A percentile compares a stretch with the other conserved stretches of the same genome.
These are phyloP conservation scores for Dimargaris cristalligena DNA, from an alignment of 192 early-diverging fungal genomes.

Conservation along the genomic window DNA sequence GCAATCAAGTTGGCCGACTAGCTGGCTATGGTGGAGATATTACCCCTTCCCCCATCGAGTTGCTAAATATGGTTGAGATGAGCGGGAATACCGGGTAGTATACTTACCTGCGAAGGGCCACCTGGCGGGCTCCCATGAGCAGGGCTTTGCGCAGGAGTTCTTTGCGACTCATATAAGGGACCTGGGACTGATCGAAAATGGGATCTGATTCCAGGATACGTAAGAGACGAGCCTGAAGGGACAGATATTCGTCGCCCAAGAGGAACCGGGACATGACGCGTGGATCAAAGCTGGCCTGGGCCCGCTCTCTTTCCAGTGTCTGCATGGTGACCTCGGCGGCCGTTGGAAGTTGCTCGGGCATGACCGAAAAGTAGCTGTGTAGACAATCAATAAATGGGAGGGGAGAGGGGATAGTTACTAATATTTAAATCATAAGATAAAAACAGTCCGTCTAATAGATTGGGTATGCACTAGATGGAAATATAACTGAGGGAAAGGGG, in stretches of 20 bases:
- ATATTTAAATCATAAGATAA: too few relatives aligned
- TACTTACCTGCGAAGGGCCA: constrained; percentile 38
- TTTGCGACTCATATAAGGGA: constrained; percentile 51
- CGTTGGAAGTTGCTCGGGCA: too few relatives aligned
- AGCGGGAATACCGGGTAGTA: constrained; percentile 1
- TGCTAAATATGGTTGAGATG: background rate
- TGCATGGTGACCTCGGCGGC: too few relatives aligned
- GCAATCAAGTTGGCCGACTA: too few relatives aligned
- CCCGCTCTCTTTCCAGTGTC: constrained; percentile 44
- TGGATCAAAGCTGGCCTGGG: constrained; percentile 42
- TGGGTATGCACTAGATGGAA: too few relatives aligned
- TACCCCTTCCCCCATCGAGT: constrained; percentile 11
- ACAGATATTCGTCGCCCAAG: constrained; percentile 44
- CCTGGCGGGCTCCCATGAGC: constrained; percentile 38
- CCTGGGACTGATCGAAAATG: constrained; percentile 44
- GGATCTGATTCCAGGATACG: constrained; percentile 47
- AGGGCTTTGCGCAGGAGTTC: constrained; percentile 48
- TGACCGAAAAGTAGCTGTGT: too few relatives aligned
- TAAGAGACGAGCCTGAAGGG: constrained; percentile 35
- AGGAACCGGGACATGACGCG: constrained; percentile 48
- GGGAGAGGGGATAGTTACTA: too few relatives aligned
- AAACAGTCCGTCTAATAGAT: too few relatives aligned
- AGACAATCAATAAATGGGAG: too few relatives aligned
- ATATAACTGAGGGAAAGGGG: too few relatives aligned
- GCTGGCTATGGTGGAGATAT: constrained; percentile 4